Percentiles rank a stretch among this genome's conserved stretches.
phyloP scores from a whole-genome alignment of 108 stramenopile genomes.

The Asterionellopsis glacialis region DNA sequence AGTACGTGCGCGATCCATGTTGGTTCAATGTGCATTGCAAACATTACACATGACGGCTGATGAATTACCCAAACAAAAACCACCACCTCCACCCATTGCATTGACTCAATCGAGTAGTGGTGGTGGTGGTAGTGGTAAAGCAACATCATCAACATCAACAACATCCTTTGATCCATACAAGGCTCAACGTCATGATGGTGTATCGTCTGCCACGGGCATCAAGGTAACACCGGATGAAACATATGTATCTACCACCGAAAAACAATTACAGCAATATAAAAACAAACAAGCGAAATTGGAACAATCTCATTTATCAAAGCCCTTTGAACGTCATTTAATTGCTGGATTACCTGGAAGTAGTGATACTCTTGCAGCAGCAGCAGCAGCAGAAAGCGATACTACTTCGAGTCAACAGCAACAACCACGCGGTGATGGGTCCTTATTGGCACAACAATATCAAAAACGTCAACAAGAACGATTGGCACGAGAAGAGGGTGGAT shows the following conservation, averaged over 20 bases:
- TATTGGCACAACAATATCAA: conserved; percentile 47
- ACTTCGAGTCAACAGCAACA: too few relatives aligned
- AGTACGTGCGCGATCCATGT: conserved; percentile 30
- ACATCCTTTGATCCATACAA: conserved; percentile 61
- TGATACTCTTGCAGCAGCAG: neutral
- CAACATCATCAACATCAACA: conserved; percentile 4
- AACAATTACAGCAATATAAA: conserved; percentile 32
- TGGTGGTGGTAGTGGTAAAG: conserved; percentile 2
- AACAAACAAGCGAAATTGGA: conserved; percentile 54
- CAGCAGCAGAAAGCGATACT: conserved; percentile 7
- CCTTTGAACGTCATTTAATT: conserved; percentile 45
- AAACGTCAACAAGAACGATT: conserved; percentile 33
- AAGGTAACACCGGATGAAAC: conserved; percentile 25
- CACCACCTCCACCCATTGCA: conserved; percentile 14
- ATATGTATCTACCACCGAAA: conserved; percentile 34
- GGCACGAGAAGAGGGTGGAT: conserved; percentile 63
- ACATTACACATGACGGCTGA: conserved; percentile 37
- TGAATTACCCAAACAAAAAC: conserved; percentile 31
- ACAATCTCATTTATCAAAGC: conserved; percentile 35
- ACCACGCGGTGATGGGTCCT: conserved; percentile 46
- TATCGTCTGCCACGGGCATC: conserved; percentile 59
- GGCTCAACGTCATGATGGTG: conserved; percentile 55
- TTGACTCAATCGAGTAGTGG: too few relatives aligned
- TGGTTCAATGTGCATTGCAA: conserved; percentile 33
- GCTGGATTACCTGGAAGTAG: conserved; percentile 13